phyloP scores from a whole-genome alignment of 345 rosid genomes.

The Aquilaria yunnanensis region DNA sequence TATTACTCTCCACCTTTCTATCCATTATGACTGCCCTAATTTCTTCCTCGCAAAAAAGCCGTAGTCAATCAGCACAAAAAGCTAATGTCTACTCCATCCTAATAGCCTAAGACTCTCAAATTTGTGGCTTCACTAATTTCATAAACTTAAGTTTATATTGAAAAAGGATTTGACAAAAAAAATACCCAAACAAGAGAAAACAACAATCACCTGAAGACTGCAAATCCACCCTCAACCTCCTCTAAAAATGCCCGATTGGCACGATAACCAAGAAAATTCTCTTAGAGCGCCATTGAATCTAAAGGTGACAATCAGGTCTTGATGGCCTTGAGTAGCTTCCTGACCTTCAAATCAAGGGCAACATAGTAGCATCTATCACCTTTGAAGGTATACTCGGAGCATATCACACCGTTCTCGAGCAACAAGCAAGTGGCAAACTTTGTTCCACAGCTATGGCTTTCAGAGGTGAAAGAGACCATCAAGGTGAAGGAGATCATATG shows the following conservation, averaged over 20 bases:
- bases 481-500: too few species aligned
- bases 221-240: constrained; percentile 31
- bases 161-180: neutral
- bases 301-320: constrained; percentile 96
- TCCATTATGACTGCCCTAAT: too few species aligned
- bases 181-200: neutral
- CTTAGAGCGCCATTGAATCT: constrained; percentile 63
- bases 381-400: constrained; percentile 92
- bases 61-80: too few species aligned
- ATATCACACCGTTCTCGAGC: constrained; percentile 83
- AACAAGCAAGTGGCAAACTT: constrained; percentile 60
- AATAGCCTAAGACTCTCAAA: too few species aligned
- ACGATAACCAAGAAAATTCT: constrained; percentile 54
- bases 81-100: too few species aligned
- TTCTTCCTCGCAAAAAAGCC: too few species aligned
- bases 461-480: too few species aligned
- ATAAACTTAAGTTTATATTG: too few species aligned
- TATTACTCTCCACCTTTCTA: too few species aligned
- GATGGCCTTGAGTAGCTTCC: constrained; percentile 88
- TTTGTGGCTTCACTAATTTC: too few species aligned
- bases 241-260: constrained; percentile 50
- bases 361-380: constrained; percentile 96
- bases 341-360: constrained; percentile 69
- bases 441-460: too few species aligned
- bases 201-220: constrained; percentile 11